phyloP scores from a whole-genome alignment of 768 basidiomycete genomes.

The Astraeus odoratus region DNA sequence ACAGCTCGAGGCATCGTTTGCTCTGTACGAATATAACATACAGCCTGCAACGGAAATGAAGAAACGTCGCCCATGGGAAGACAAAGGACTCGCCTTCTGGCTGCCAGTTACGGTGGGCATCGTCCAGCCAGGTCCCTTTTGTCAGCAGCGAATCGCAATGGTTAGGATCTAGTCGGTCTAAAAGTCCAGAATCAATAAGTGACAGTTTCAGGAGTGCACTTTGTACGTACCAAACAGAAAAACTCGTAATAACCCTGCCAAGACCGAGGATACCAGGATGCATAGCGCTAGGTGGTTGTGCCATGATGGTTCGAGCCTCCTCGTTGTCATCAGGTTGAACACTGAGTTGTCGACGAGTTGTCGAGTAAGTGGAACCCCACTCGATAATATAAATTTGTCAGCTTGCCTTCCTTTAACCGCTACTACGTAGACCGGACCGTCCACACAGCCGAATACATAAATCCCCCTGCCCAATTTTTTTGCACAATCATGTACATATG shows the following conservation, averaged over 20 bases:
- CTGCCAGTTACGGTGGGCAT: conserved; percentile 68
- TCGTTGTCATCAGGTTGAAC: conserved; percentile 15
- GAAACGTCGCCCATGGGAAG: conserved; percentile 2
- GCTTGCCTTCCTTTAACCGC: no score
- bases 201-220: conserved; percentile 2
- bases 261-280: conserved; percentile 32
- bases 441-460: no score
- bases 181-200: conserved; percentile 1
- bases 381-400: no score
- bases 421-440: no score
- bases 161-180: conserved; percentile 67
- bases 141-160: conserved; percentile 68
- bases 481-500: neutral
- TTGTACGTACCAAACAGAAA: conserved; percentile 37
- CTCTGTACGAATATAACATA: conserved; percentile 63
- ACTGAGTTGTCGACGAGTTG: conserved; percentile 1
- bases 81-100: conserved; percentile 55
- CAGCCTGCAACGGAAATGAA: conserved; percentile 48
- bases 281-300: conserved; percentile 41
- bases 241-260: conserved; percentile 38
- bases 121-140: conserved; percentile 75
- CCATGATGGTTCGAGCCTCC: conserved; percentile 41
- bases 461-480: no score
- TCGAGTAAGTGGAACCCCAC: neutral
- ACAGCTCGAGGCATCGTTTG: conserved; percentile 48